These are phyloP conservation scores for Lodderomyces elongisporus DNA, from an alignment of 1,139 yeast genomes.

Conservation along the genomic window DNA sequence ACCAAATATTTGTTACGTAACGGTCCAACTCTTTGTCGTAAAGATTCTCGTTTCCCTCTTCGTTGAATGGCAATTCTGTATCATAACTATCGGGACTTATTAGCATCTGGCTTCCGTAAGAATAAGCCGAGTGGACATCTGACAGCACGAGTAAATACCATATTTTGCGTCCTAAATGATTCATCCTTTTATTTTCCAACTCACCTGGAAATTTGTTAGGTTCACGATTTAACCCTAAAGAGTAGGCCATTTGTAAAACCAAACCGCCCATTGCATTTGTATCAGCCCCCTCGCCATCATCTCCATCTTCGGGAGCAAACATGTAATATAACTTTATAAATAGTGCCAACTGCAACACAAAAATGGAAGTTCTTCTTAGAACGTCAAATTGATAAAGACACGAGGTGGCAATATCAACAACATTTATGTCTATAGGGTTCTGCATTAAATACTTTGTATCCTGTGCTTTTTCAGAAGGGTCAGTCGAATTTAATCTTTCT, in stretches of 20 bases:
- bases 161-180: constrained; percentile 45
- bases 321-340: constrained; percentile 34
- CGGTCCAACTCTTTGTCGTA: constrained; percentile 20
- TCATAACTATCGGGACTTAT: constrained; percentile 21
- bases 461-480: constrained; percentile 20
- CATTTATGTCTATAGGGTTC: constrained; percentile 45
- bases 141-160: constrained; percentile 37
- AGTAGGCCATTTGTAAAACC: constrained; percentile 38
- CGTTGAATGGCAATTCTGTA: constrained; percentile 24
- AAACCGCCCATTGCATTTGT: constrained; percentile 34
- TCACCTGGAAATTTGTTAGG: constrained; percentile 24
- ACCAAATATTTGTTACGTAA: constrained; percentile 16
- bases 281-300: constrained; percentile 43
- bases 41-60: constrained; percentile 21
- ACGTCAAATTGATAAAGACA: constrained; percentile 51
- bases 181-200: constrained; percentile 21
- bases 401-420: constrained; percentile 44
- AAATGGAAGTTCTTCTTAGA: constrained; percentile 42
- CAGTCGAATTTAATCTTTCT: constrained; percentile 19
- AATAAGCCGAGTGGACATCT: constrained; percentile 25
- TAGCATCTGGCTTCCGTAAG: constrained; percentile 26
- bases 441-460: constrained; percentile 39
- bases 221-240: constrained; percentile 45
- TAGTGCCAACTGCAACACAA: constrained; percentile 45
- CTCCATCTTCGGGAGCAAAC: constrained; percentile 51